These are phyloP conservation scores for Boletus mariae DNA, from an alignment of 1,284 basidiomycete species.

Conservation along the genomic window DNA sequence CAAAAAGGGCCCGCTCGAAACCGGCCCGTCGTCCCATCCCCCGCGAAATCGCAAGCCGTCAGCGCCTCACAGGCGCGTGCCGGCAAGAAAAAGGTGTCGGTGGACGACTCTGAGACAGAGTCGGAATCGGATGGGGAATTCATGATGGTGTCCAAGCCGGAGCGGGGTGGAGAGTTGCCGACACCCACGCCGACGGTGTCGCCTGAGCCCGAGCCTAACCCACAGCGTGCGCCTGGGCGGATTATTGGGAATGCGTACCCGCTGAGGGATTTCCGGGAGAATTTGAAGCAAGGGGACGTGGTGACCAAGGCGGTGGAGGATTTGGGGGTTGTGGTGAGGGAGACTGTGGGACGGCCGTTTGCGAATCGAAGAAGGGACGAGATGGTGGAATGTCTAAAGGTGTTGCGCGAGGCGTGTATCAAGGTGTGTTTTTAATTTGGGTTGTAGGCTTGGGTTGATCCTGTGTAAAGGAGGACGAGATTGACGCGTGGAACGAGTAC, in stretches of 20 bases:
- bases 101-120: slow-evolving; percentile 42
- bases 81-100: slow-evolving; percentile 29
- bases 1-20: slow-evolving; percentile 36
- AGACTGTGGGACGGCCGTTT: slow-evolving; percentile 70
- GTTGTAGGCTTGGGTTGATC: neutral
- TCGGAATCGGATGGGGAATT: slow-evolving; percentile 40
- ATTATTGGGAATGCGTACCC: slow-evolving; percentile 75
- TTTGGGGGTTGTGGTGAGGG: slow-evolving; percentile 63
- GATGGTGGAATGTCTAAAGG: slow-evolving; percentile 69
- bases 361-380: slow-evolving; percentile 61
- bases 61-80: slow-evolving; percentile 10
- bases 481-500: slow-evolving; percentile 73
- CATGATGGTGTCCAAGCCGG: slow-evolving; percentile 24
- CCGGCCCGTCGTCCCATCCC: neutral
- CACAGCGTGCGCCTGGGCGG: slow-evolving; percentile 44
- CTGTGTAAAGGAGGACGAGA: slow-evolving; percentile 61
- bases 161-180: slow-evolving; percentile 30
- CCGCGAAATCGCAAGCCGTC: slow-evolving; percentile 6
- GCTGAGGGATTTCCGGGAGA: slow-evolving; percentile 70
- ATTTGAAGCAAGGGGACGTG: slow-evolving; percentile 68
- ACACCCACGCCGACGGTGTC: slow-evolving; percentile 46
- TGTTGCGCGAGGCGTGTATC: slow-evolving; percentile 62
- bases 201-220: slow-evolving; percentile 42
- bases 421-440: slow-evolving; percentile 40
- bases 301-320: slow-evolving; percentile 83